Base-by-base conservation (phyloP, 345 rosid species). In the Pistacia vera region DNA sequence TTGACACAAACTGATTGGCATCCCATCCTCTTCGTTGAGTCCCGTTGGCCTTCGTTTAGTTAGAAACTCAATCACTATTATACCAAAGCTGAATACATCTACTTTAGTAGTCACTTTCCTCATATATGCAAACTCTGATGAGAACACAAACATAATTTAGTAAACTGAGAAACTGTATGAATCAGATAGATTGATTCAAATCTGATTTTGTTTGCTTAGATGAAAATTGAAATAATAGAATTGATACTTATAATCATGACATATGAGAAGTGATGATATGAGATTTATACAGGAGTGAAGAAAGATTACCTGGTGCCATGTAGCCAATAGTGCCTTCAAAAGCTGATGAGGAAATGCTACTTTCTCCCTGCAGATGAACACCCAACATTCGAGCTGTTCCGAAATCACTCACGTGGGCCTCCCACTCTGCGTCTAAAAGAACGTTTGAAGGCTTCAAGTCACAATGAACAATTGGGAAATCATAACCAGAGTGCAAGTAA, bases 291-390 rank as follows among this genome's bases (percentile, higher is more conserved):
- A 13, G 30, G 55, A n/a, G 14, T 38, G 4, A 64, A 25, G 33
- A 52, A 46, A 67, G 64, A 18, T 68, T 86, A 95, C 97, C 97
- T 78, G 98, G 98, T 76, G 97, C 98, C 82, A 95, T 67, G 88
- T 95, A 95, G 74, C 98, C 98, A 20, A 93, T 84, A 5, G 97
- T 95, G 85, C 97, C 98, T 75, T 90, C 74, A 73, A 95, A 92
- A 49, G 93, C 90, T 68, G 88, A 83, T 8, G 93, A 75, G 20
- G 88, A 83, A n/a, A 83, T 72, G 70, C 78, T 85, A 55, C 75
- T 85, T 59, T 85, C 91, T 66, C 83, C 88, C 25, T 89, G 85
- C 22, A 78, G 84, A 59, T 86, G 91, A 59, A 89, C 56, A 64
- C 89, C 93, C 38, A 93, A 85, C 66, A 95, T 91, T 58, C 95